Evolutionary conservation across 2,329 filamentous ascomycete species (phyloP), one percentile per base, ranked within the genome.

Genomic region (Fusarium albidum): DNA sequence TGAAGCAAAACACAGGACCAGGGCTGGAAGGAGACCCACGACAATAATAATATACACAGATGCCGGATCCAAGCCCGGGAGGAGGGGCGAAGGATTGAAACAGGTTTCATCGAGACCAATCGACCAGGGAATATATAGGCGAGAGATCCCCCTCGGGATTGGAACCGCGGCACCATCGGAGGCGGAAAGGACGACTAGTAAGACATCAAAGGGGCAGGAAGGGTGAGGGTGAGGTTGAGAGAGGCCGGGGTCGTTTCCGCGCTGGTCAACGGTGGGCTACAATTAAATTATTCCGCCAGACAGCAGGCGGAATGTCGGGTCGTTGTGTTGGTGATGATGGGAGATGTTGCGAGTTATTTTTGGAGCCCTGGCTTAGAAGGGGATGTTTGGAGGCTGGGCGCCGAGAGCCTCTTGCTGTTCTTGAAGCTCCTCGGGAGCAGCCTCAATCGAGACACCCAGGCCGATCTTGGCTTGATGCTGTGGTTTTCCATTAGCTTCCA

Each of bases 381-480:
- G 86, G 70, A 89, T 87, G 75, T 83, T 85, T 61, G 82, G 74
- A 43, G 69, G 62, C 66, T 83, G 80, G 51, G 77, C 75, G 52
- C 81, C 82, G 41, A 82, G 68, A 55, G 75, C 73, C 73, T 92
- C 89, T 75, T 92, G 89, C 77, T 92, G 89, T 75, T 93, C 89
- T 82, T 95, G 90, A 65, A 96, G 79, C 73, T 96, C 92, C 74
- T 96, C 92, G 49, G 87, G 84, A 43, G 87, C 87, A 45, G 90
- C 86, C 80, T 96, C 92, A 65, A 96, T 91, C 40, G 93, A 96
- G 67, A 99, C 91, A 57, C 92, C 92, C 61, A 99, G 84, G 66
- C 95, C 95, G 67, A 98, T 85, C 83, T 98, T 98, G 66, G 94
- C 91, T 79, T 90, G 85, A 87, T 95, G 92, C 95, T 99, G 67